These are phyloP conservation scores for Colletotrichum somersetense DNA, from an alignment of 2,329 filamentous ascomycete genomes.

Conservation along the genomic window DNA sequence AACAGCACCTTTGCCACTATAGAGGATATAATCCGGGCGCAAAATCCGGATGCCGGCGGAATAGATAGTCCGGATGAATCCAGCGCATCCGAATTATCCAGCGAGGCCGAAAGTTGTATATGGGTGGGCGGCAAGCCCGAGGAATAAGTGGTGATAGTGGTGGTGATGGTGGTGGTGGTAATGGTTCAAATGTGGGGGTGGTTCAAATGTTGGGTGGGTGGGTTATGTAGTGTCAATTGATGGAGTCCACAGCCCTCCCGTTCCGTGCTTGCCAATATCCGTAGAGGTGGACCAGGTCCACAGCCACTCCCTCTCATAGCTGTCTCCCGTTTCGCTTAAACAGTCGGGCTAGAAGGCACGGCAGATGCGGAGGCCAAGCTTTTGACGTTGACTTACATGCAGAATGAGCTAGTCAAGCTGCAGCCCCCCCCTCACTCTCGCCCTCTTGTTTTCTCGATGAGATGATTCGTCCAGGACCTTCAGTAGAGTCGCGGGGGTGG, in stretches of 20 bases:
- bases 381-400: conserved; percentile 20
- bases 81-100: no score
- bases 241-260: not conserved
- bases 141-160: no score
- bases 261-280: not conserved
- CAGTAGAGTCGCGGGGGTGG: not conserved
- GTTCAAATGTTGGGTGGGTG: no score
- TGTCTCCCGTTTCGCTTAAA: not conserved
- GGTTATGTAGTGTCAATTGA: not conserved
- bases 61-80: no score
- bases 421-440: not conserved
- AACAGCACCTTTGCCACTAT: no score
- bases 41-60: no score
- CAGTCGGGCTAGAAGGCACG: conserved; percentile 2
- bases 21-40: no score
- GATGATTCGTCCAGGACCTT: not conserved
- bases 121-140: no score
- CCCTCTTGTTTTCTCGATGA: not conserved
- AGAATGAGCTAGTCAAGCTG: not conserved
- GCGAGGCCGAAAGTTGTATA: no score
- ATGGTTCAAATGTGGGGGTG: no score
- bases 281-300: not conserved
- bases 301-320: no score
- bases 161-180: no score
- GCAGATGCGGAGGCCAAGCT: conserved; percentile 32